These are phyloP conservation scores for Mycena sanguinolenta DNA, from an alignment of 768 basidiomycete genomes.

Conservation along the genomic window DNA sequence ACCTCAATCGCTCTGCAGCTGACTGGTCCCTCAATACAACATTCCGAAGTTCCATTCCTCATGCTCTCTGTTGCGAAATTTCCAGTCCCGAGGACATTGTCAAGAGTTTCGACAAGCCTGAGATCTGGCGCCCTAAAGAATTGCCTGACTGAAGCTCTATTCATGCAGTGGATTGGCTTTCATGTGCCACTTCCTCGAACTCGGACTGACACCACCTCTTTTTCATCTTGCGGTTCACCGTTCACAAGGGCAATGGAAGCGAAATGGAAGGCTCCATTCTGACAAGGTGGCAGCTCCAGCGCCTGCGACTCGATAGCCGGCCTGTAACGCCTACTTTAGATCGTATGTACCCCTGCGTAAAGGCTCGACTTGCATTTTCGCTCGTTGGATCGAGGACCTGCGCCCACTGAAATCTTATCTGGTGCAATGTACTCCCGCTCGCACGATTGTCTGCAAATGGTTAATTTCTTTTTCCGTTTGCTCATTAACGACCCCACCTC, in stretches of 20 bases:
- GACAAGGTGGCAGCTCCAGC: background rate
- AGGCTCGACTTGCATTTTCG: too few relatives aligned
- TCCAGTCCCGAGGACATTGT: background rate
- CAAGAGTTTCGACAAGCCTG: too few relatives aligned
- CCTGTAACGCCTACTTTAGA: too few relatives aligned
- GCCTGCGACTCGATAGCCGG: background rate
- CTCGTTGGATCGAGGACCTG: too few relatives aligned
- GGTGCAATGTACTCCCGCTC: constrained; percentile 14
- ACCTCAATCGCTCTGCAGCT: background rate
- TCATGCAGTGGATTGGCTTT: constrained; percentile 15
- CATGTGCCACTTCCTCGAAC: background rate
- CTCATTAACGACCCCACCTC: constrained; percentile 2
- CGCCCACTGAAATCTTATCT: background rate
- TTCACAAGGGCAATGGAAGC: constrained; percentile 4
- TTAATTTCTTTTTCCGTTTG: constrained; percentile 19
- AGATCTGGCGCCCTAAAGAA: background rate
- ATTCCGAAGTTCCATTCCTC: background rate
- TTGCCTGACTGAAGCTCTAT: background rate
- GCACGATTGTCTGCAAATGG: constrained; percentile 26
- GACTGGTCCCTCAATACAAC: background rate
- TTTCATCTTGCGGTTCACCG: background rate
- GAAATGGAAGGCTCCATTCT: background rate
- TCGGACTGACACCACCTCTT: background rate
- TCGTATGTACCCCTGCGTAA: too few relatives aligned
- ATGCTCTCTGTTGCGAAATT: background rate